phyloP scores from a whole-genome alignment of 1,284 basidiomycete genomes.

The Austroboletus niveus region DNA sequence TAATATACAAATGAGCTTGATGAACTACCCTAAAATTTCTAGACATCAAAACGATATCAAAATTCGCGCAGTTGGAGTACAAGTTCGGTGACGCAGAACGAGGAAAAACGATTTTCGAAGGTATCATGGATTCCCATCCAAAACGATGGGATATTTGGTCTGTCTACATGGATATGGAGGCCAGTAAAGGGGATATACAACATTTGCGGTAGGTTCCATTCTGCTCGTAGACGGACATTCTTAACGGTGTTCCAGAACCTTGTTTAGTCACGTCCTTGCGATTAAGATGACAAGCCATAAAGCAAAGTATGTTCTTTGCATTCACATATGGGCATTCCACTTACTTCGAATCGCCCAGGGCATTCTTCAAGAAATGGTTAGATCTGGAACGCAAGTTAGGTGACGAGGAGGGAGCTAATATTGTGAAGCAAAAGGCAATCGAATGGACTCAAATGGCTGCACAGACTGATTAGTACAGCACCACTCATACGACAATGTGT shows the following conservation, averaged over 20 bases:
- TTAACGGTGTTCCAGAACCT: conserved; percentile 47
- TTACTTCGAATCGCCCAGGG: conserved; percentile 42
- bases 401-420: conserved; percentile 78
- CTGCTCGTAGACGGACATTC: conserved; percentile 3
- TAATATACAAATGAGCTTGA: neutral
- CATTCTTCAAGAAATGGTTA: conserved; percentile 98
- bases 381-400: conserved; percentile 86
- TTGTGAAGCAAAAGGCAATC: conserved; percentile 84
- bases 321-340: neutral
- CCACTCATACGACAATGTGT: conserved; percentile 35
- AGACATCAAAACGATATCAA: conserved; percentile 95
- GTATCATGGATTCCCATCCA: conserved; percentile 91
- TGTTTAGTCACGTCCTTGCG: conserved; percentile 82
- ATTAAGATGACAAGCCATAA: conserved; percentile 93
- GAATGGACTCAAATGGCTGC: conserved; percentile 77
- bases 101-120: conserved; percentile 95
- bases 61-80: conserved; percentile 95
- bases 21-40: conserved; percentile 4
- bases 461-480: conserved; percentile 32
- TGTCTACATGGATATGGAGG: conserved; percentile 96
- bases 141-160: conserved; percentile 97
- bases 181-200: conserved; percentile 73
- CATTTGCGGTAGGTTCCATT: conserved; percentile 55
- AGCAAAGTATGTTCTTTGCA: conserved; percentile 66
- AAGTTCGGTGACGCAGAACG: conserved; percentile 92